Base-by-base conservation (phyloP, 371 early-diverging fungal species). In the Cokeromyces recurvatus region DNA sequence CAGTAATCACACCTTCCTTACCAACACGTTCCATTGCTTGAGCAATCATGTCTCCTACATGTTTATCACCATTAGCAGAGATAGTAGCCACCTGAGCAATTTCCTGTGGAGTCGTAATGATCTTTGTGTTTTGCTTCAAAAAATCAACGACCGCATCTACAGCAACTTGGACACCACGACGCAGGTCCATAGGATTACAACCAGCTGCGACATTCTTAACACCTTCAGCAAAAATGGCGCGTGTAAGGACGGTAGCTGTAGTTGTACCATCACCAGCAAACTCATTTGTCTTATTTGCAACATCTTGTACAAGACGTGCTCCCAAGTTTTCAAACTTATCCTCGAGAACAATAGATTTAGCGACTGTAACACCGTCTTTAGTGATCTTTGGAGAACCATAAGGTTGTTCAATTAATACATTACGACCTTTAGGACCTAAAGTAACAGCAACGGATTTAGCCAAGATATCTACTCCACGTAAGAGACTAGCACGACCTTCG, bases 21-120 rank as follows among this genome's bases (percentile, higher is more conserved):
- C 97, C 97, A 53, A 97, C 98, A 82, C 95, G 95, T 66, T 94
- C 96, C 98, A 97, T 97, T 38, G 98, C 98, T 58, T 91, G 89
- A 43, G 68, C 95, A 76, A 97, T 94, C 74, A 97, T 66, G 51
- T 84, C 70, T 55, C 98, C 98, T 21, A 97, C 89, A 60, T 93
- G 91, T 58, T 83, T 82, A 77, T 97, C 98, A 57, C 98, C 98
- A 73, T 97, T 97, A 51, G 98, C 98, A 29, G 96, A 96, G 71
- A 97, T 97, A 48, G 98, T 94, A 22, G 94, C 98, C n/a, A 57
- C 35, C 74, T 95, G 95, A 38, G 95, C 94, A 65, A 98, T 85
- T 70, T 97, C 96, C 67, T 87, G 85, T 41, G 87, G 84, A 48
- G 96, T 92, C 35, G 97, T 95, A 66, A 98, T 91, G 41, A 86